Conservation (phyloP, 495 filamentous ascomycete genomes). For the Astrothelium macrocarpum region DNA sequence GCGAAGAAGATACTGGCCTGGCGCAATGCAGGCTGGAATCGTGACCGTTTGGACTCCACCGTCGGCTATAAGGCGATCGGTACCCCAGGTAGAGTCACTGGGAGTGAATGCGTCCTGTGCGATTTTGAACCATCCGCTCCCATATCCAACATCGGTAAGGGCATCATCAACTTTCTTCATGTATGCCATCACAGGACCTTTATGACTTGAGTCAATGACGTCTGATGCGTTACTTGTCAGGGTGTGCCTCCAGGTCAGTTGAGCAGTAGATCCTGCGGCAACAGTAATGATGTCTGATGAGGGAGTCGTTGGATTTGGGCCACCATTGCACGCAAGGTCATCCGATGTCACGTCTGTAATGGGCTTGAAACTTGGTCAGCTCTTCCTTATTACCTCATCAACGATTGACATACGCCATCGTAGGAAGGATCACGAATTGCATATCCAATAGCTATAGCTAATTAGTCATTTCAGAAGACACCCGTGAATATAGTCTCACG, state of each 20-base stretch:
- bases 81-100: constrained; percentile 5
- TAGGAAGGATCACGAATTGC: constrained; percentile 38
- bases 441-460: constrained; percentile 22
- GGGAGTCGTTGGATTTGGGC: constrained; percentile 41
- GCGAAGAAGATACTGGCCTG: constrained; percentile 42
- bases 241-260: constrained; percentile 42
- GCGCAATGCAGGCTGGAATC: constrained; percentile 21
- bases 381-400: neutral
- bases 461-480: neutral
- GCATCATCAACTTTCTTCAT: constrained; percentile 23
- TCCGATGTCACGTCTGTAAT: constrained; percentile 44
- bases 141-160: constrained; percentile 17
- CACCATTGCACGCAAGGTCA: constrained; percentile 46
- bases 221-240: constrained; percentile 3
- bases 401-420: constrained; percentile 30
- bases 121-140: constrained; percentile 23
- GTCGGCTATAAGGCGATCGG: constrained; percentile 27
- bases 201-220: constrained; percentile 16
- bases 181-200: constrained; percentile 24
- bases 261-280: constrained; percentile 39
- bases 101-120: neutral
- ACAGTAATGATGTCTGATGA: constrained; percentile 38
- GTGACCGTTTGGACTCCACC: constrained; percentile 27
- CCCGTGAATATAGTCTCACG: constrained; percentile 6
- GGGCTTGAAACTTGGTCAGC: no score